Percentiles rank a stretch among this genome's conserved stretches.
These are phyloP conservation scores for Ramaria sp. DNA, from an alignment of 768 basidiomycete genomes.

Conservation along the genomic window DNA sequence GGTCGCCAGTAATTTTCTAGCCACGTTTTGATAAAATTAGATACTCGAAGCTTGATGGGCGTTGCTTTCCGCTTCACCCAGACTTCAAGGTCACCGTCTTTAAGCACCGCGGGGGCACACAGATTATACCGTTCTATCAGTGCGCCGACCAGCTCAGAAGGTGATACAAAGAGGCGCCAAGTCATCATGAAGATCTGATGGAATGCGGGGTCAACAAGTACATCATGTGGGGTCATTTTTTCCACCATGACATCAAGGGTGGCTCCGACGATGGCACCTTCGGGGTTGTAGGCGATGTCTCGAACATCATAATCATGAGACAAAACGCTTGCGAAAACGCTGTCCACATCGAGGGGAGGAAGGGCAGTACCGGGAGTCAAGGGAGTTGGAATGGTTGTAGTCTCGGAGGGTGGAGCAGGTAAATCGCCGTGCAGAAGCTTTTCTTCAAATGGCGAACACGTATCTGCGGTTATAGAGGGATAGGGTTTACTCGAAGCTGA, in stretches of 20 bases:
- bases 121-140: constrained; percentile 80
- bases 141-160: constrained; percentile 62
- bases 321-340: constrained; percentile 42
- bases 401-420: constrained; percentile 34
- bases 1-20: constrained; percentile 83
- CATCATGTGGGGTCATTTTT: constrained; percentile 94
- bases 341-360: constrained; percentile 15
- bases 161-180: constrained; percentile 83
- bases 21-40: constrained; percentile 92
- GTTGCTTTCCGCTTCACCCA: constrained; percentile 87
- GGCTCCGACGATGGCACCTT: constrained; percentile 85
- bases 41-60: constrained; percentile 83
- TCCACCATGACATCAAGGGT: constrained; percentile 86
- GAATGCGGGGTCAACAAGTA: constrained; percentile 79
- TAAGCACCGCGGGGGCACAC: constrained; percentile 44
- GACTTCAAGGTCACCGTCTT: constrained; percentile 47
- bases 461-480: background rate
- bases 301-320: constrained; percentile 72
- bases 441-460: constrained; percentile 30
- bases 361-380: background rate
- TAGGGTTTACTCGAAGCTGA: background rate
- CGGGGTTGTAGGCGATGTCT: constrained; percentile 84
- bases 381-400: constrained; percentile 13
- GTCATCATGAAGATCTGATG: constrained; percentile 89
- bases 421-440: constrained; percentile 43